Evolutionary conservation across 345 rosid species (phyloP), one percentile per base, ranked within the genome.

Genomic region (Boechera stricta): DNA sequence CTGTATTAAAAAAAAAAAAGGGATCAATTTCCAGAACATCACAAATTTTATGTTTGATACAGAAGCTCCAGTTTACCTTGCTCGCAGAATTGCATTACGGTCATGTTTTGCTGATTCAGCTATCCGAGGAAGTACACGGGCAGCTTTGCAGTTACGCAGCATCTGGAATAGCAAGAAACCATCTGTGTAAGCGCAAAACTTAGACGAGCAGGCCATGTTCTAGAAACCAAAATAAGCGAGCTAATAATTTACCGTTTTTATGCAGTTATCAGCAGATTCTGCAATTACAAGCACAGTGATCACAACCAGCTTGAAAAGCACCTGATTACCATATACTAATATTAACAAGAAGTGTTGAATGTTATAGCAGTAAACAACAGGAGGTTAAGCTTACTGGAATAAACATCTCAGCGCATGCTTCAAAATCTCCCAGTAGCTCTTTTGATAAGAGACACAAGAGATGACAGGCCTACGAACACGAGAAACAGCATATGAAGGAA

Each of bases 201-300:
- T 45, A 74, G 77, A 52, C 62, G 31, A 62, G 66, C 64, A 73
- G 58, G 15, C 54, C 65, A 52, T 15, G 51, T 35, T 49, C 49
- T 56, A 36, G 18, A 71, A 72, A 21, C 16, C 10, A 64, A 31
- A 75, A 47, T 12, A 56, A 54, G 60, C 29, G 33, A 73, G 38
- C 21, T 47, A 74, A 47, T 61, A 35, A 21, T 63, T 77, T 84
- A 92, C 98, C 84, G 97, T 95, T 82, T 95, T 95, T 81, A 95
- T 91, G 89, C 99, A 95, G 87, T 83, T 95, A 82, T 95, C 99
- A 1, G 99, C 94, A 73, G 99, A 95, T 83, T 95, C 99, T 80
- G 96, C 96, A 87, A 95, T 95, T 77, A 95, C 99, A 84, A 95
- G 99, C 69, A 92, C 99, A 81, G 99, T 95, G 65, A 95, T 95